These are phyloP conservation scores for Gastrodia elata DNA, from an alignment of 106 monocot genomes.

Conservation along the genomic window DNA sequence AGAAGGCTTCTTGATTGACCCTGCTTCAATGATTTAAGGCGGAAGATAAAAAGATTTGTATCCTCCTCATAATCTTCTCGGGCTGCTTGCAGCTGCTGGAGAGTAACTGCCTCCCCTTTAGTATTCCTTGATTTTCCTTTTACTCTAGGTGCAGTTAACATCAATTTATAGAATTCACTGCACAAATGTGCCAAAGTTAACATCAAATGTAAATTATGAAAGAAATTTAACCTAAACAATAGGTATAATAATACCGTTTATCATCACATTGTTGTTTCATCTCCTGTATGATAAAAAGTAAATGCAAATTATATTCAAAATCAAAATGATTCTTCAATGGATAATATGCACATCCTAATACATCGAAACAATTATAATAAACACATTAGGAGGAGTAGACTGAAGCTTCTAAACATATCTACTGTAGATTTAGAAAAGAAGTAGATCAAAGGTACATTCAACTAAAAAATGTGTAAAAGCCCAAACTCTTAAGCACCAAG, in stretches of 20 bases:
- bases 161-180: slow-evolving; percentile 28
- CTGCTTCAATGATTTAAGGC: slow-evolving; percentile 48
- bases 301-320: neutral
- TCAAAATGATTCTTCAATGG: neutral
- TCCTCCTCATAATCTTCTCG: slow-evolving; percentile 37
- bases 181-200: slow-evolving; percentile 4
- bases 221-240: neutral
- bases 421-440: neutral
- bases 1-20: slow-evolving; percentile 46
- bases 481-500: too few species aligned
- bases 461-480: too few species aligned
- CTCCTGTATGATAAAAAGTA: slow-evolving; percentile 30
- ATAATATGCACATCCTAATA: neutral
- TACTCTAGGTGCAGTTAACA: slow-evolving; percentile 20
- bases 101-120: slow-evolving; percentile 24
- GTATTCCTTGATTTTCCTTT: slow-evolving; percentile 24
- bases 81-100: slow-evolving; percentile 35
- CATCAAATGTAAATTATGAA: neutral
- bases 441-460: too few species aligned
- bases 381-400: neutral
- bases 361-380: neutral
- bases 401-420: neutral
- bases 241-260: slow-evolving; percentile 26
- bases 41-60: slow-evolving; percentile 31
- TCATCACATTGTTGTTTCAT: slow-evolving; percentile 54